A percentile compares a stretch with the other conserved stretches of the same genome.
These are phyloP conservation scores for Mycocentrospora acerina DNA, from an alignment of 2,329 filamentous ascomycete genomes.

Conservation along the genomic window DNA sequence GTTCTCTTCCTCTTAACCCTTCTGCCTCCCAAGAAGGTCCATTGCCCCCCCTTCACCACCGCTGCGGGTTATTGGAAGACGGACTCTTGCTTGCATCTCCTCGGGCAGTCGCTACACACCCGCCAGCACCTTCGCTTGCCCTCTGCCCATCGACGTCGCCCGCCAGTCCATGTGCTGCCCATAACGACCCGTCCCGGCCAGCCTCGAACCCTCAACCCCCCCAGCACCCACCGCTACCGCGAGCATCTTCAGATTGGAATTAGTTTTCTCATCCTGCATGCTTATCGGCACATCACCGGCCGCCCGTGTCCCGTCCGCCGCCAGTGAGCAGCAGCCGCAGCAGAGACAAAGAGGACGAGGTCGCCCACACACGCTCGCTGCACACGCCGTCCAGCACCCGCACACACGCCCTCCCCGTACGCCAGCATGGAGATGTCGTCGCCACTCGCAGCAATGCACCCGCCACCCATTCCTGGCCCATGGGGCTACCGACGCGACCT, in stretches of 20 bases:
- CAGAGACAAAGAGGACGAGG: conserved; percentile 11
- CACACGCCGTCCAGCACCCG: conserved; percentile 5
- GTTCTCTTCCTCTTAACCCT: conserved; percentile 35
- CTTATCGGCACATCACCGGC: conserved; percentile 30
- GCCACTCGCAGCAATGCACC: conserved; percentile 90
- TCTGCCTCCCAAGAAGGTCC: conserved; percentile 44
- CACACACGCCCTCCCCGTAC: conserved; percentile 65
- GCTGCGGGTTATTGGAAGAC: conserved; percentile 25
- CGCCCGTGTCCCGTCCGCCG: conserved; percentile 16
- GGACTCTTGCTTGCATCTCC: conserved; percentile 26
- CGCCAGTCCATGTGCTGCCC: conserved; percentile 25
- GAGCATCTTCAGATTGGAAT: conserved; percentile 45
- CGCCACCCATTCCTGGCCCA: conserved; percentile 62
- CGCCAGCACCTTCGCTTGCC: conserved; percentile 13
- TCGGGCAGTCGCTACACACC: conserved; percentile 29
- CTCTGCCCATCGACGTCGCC: conserved; percentile 17
- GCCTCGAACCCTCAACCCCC: conserved; percentile 14
- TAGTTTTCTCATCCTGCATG: conserved; percentile 43
- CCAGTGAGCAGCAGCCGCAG: conserved; percentile 19
- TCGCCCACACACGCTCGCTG: conserved; percentile 25
- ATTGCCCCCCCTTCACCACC: conserved; percentile 24
- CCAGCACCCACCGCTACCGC: conserved; percentile 22
- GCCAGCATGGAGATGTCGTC: conserved; percentile 91
- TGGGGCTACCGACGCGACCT: conserved; percentile 64
- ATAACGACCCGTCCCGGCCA: conserved; percentile 19